Conservation (phyloP, 495 filamentous ascomycete species). For the Recurvomyces mirabilis region DNA sequence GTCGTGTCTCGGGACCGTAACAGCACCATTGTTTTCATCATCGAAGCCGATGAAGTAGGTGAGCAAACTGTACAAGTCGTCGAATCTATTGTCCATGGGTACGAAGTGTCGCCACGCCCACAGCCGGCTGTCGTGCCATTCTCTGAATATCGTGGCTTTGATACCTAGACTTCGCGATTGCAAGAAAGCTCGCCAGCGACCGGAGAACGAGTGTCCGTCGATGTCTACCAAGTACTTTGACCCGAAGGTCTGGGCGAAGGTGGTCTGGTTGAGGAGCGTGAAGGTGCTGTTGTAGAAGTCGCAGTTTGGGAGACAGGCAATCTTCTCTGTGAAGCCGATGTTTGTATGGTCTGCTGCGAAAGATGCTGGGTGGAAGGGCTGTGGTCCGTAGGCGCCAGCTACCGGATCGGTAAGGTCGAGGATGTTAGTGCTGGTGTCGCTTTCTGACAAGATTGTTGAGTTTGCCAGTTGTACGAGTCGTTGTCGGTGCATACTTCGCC, state of each 20-base stretch:
- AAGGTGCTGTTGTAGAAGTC: constrained; percentile 38
- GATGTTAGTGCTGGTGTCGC: background rate
- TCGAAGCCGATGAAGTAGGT: constrained; percentile 27
- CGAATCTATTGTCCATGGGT: constrained; percentile 51
- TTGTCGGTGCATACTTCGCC: constrained; percentile 46
- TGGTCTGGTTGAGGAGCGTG: constrained; percentile 22
- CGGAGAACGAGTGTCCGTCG: constrained; percentile 54
- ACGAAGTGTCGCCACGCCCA: constrained; percentile 68
- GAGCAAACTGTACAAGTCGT: constrained; percentile 23
- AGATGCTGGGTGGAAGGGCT: constrained; percentile 31
- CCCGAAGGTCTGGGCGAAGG: constrained; percentile 33
- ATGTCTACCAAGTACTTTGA: constrained; percentile 59
- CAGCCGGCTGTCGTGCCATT: constrained; percentile 64
- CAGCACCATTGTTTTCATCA: background rate
- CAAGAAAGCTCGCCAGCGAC: constrained; percentile 51
- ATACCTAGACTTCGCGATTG: constrained; percentile 51
- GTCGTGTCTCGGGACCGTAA: constrained; percentile 27
- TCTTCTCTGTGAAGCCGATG: constrained; percentile 32
- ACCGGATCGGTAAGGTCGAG: background rate
- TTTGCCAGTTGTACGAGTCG: constrained; percentile 43
- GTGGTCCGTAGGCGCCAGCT: background rate
- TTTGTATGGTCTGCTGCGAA: constrained; percentile 42
- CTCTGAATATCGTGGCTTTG: constrained; percentile 51
- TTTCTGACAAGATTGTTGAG: constrained; percentile 30
- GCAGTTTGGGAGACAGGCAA: constrained; percentile 47